Evolutionary conservation across 2,329 filamentous ascomycete genomes (phyloP), one percentile per base, ranked within the genome.

Genomic region (Hypoxylon sp.): DNA sequence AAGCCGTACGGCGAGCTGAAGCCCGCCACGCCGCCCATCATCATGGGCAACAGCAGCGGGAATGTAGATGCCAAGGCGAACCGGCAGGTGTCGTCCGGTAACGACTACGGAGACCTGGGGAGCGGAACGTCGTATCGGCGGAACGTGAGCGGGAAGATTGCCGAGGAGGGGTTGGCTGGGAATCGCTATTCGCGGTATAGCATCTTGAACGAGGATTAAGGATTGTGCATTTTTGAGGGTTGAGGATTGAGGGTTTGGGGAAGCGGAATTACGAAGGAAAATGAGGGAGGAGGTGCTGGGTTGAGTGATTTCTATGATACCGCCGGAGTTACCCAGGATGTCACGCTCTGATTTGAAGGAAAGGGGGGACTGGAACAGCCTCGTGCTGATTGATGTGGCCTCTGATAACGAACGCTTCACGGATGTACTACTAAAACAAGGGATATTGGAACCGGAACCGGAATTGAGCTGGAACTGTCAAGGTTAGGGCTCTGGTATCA

Each of bases 91-190:
- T 88, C 85, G 11, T 85, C 84, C 4, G 87, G 87, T 1, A 87
- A 85, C 62, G 87, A 90, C 72, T 85, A 82, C 59, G 84, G 82
- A 59, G 76, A 77, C 59, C 66, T 75, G 1, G 73, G 74, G 28
- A 69, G 62, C 7, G 59, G 63, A 28, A 30, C 32, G 1, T 57
- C 42, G 44, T 48, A 48, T 12, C 80, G 85, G 48, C 80, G 90
- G 46, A 88, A 90, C 65, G 90, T 92, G 2, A 93, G 90, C 74
- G 91, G 91, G 0, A 92, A 91, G 80, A 78, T 89, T 58, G 90
- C 85, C 0, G 91, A 93, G 75, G 91, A 94, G 75, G 91, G 91
- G 1, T 80, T 85, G 48, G 87, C 78, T 63, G 53, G 46, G 40
- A 56, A 50, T 16, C 24, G 65, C 44, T 73, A 72, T 40, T 72